Evolutionary conservation across 331 rosid genomes (phyloP).

Genomic region (Saraca asoca): DNA sequence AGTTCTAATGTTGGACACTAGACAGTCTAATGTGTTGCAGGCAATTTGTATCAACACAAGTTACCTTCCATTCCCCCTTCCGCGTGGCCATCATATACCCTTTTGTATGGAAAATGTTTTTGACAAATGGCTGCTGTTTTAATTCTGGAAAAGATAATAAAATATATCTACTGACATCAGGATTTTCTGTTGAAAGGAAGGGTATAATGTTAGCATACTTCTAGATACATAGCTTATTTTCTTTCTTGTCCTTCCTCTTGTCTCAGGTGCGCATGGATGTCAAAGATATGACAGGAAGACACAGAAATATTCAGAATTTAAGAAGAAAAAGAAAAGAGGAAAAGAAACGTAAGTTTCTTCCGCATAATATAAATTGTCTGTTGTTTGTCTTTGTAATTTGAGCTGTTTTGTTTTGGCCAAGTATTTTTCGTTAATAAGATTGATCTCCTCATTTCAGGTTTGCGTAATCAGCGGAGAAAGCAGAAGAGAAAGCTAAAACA

Average conservation of each 20-base stretch:
- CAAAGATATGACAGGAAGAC: constrained; percentile 54
- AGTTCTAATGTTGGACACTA: constrained; percentile 3
- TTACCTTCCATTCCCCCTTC: neutral
- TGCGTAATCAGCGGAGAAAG: constrained; percentile 77
- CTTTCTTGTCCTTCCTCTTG: neutral
- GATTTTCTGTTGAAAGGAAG: constrained; percentile 1
- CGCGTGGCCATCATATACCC: neutral
- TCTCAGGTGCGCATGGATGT: constrained; percentile 71
- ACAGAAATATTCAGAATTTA: constrained; percentile 47
- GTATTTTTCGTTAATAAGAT: neutral
- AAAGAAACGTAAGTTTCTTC: constrained; percentile 62
- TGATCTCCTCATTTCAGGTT: constrained; percentile 47
- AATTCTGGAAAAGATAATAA: neutral
- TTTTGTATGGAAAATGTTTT: neutral
- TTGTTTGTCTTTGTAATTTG: neutral
- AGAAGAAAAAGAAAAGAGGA: constrained; percentile 80
- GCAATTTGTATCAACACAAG: neutral
- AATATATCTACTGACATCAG: neutral
- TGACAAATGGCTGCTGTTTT: neutral
- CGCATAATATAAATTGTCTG: neutral
- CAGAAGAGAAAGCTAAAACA: constrained; percentile 50
- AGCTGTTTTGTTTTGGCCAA: neutral
- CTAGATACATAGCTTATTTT: neutral
- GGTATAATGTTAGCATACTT: neutral
- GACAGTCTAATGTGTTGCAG: neutral